Base-by-base conservation (phyloP, 2,329 filamentous ascomycete species). In the Microsporum canis region DNA sequence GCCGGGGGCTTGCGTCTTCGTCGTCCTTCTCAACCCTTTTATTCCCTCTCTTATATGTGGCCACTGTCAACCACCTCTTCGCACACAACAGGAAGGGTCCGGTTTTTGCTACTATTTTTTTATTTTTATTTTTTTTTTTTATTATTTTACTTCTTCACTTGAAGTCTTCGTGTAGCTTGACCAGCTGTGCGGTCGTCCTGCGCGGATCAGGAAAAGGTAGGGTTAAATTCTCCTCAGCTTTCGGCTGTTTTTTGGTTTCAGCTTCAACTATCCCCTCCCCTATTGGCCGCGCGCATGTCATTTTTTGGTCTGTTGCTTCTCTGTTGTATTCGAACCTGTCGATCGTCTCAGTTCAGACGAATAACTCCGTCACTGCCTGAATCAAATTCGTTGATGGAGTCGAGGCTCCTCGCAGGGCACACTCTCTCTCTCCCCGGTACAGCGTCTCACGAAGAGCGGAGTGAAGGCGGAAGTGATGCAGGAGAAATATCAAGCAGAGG, bases 211-310 rank as follows among this genome's bases (percentile, higher is more conserved):
- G n/a, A 36, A 23, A 55, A 55, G 49, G 49, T 55, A 55, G 49
- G 49, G 49, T 36, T 55, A 31, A 55, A 55, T 55, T n/a, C 49
- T 55, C 49, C 49, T 55, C 49, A 55, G 49, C 49, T 55, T 55
- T 55, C 49, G 49, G 49, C 49, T 36, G 31, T 17, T 55, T 53
- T 43, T 55, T 17, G 29, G 49, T 55, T 55, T 55, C 49, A 55
- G 49, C 49, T 55, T 55, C 49, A 17, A 5, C 49, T 31, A 55
- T 55, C n/a, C 8, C 31, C 49, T 23, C n/a, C 49, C 49, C 33
- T 29, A 55, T 55, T 55, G 49, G 49, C 49, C 33, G 49, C 49
- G 49, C 49, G 49, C 29, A 31, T 55, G 49, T 38, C 7, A 17
- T 55, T 55, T 12, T 36, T 34, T 55, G 12, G 49, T 55, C 31